A percentile compares a stretch with the other conserved stretches of the same genome.
phyloP scores from a whole-genome alignment of 1,284 basidiomycete genomes.

The Cystobasidium slooffiae region DNA sequence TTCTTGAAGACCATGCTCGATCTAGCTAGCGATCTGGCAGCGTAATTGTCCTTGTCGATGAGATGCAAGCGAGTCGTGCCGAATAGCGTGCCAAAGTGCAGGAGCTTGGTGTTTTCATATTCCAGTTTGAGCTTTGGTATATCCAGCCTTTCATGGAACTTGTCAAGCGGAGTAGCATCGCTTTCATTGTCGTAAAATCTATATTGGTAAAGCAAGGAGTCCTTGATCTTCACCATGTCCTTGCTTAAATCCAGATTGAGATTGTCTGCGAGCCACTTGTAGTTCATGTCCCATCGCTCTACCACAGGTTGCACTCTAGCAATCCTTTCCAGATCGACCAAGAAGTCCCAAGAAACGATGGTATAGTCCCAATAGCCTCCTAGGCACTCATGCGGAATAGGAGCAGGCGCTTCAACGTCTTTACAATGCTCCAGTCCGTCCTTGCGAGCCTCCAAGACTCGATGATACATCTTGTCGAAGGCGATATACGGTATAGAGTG shows the following conservation, averaged over 20 bases:
- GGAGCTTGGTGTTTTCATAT: constrained; percentile 48
- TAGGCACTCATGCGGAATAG: constrained; percentile 62
- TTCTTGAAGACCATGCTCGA: constrained; percentile 52
- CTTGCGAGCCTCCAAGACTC: constrained; percentile 63
- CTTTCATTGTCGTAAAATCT: constrained; percentile 66
- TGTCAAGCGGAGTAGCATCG: constrained; percentile 53
- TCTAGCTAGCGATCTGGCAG: constrained; percentile 48
- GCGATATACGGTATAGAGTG: constrained; percentile 68
- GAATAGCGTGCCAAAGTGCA: constrained; percentile 55
- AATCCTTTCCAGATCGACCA: constrained; percentile 63
- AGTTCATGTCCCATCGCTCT: constrained; percentile 62
- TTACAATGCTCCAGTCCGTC: constrained; percentile 61
- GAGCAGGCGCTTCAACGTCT: constrained; percentile 51
- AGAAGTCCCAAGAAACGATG: constrained; percentile 68
- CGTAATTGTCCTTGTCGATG: constrained; percentile 44
- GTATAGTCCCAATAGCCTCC: constrained; percentile 63
- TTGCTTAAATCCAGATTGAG: constrained; percentile 57
- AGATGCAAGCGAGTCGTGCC: constrained; percentile 51
- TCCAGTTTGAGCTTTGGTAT: constrained; percentile 38
- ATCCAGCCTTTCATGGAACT: constrained; percentile 53
- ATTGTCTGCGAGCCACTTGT: constrained; percentile 61
- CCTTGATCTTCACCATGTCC: constrained; percentile 63
- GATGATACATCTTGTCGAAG: constrained; percentile 64
- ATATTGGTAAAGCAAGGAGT: constrained; percentile 67
- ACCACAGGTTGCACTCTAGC: constrained; percentile 59